Base-by-base conservation (phyloP, 2,329 filamentous ascomycete species). In the Raffaelea deltoideospora region DNA sequence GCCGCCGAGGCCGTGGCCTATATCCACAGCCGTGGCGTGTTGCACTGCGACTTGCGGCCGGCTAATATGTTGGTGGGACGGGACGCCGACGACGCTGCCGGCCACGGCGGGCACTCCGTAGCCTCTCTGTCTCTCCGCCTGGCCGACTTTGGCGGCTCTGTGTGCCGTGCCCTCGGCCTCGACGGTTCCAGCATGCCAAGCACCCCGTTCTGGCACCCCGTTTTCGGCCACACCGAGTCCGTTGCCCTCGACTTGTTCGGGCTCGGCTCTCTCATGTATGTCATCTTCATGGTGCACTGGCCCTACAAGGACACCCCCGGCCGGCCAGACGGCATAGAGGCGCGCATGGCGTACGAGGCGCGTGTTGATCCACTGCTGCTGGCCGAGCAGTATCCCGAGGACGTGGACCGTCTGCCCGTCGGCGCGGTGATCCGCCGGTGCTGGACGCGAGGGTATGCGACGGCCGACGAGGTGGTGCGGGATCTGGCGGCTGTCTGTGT, bases 131-230 rank as follows among this genome's bases (percentile, higher is more conserved):
- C 33, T 20, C 33, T 35, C 21, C 24, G 33, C 24, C 33, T 35
- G 3, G 33, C 33, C 24, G 33, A 35, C 21, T 35, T 35, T 28
- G 33, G 33, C 23, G 33, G 33, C 23, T 35, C 33, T 28, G 33
- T 35, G 27, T 35, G 33, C 17, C 27, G 23, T 35, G 23, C 15
- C 17, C 33, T 35, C 17, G 17, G 22, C 13, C 10, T 35, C 17
- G 33, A 35, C n/a, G 33, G 33, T 15, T 23, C 33, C 20, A 24
- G 33, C 24, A n/a, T 35, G 27, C 17, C 33, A 28, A 35, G 33
- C 33, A 35, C 33, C 8, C 33, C 23, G 33, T 35, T 35, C 33
- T 35, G 33, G 33, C 33, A 35, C 23, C 33, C 33, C 22, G 33
- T 24, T 15, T 24, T 35, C 22, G 33, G 24, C 33, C 23, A 35